phyloP scores from a whole-genome alignment of 2,329 filamentous ascomycete genomes.

The Trichophyton rubrum region DNA sequence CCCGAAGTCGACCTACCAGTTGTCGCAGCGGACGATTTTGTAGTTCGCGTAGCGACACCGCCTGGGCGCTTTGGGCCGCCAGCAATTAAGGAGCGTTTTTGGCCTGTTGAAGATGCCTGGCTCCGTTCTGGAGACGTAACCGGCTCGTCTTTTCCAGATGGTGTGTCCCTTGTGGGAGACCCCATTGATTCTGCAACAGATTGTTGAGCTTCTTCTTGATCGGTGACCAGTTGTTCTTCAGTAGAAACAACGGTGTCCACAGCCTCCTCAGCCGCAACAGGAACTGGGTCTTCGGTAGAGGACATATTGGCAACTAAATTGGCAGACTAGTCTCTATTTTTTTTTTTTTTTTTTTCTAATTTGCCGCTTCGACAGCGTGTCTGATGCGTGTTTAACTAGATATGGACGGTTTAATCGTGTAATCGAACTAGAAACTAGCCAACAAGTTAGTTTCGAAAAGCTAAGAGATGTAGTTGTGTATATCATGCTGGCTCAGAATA shows the following conservation, averaged over 20 bases:
- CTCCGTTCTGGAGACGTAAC: background rate
- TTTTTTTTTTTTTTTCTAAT: no score
- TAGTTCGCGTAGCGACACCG: slow-evolving; percentile 17
- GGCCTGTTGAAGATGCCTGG: slow-evolving; percentile 13
- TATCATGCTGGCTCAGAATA: background rate
- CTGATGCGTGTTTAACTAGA: background rate
- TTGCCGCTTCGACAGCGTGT: background rate
- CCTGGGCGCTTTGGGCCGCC: slow-evolving; percentile 26
- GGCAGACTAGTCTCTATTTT: background rate
- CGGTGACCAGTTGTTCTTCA: background rate
- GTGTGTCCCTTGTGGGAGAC: slow-evolving; percentile 21
- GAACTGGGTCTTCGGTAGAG: slow-evolving; percentile 25
- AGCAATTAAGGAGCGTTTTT: slow-evolving; percentile 25
- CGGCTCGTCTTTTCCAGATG: slow-evolving; percentile 4
- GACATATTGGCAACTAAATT: slow-evolving; percentile 2
- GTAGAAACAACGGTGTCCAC: background rate
- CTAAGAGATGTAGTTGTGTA: background rate
- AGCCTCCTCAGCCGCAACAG: slow-evolving; percentile 19
- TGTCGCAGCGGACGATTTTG: slow-evolving; percentile 16
- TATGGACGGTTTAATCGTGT: background rate
- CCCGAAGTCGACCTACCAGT: slow-evolving; percentile 22
- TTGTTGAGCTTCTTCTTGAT: background rate
- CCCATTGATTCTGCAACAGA: background rate
- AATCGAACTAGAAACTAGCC: background rate
- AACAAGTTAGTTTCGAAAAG: background rate